These are phyloP conservation scores for Penicillium sp. DNA, from an alignment of 2,329 filamentous ascomycete genomes.

Conservation along the genomic window DNA sequence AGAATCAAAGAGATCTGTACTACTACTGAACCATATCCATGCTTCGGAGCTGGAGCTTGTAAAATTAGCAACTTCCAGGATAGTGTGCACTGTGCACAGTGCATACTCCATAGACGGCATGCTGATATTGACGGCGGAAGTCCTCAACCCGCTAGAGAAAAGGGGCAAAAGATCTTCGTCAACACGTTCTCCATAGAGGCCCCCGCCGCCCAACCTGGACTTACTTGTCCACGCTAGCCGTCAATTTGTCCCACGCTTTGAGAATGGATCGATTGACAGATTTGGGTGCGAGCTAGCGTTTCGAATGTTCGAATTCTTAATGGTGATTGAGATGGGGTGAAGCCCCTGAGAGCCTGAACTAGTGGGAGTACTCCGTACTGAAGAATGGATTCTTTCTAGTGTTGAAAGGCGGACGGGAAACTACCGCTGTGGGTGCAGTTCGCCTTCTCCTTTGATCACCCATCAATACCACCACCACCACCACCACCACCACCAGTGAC, in stretches of 20 bases:
- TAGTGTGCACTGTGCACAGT: too few relatives aligned
- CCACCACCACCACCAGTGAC: background rate
- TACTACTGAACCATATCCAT: too few relatives aligned
- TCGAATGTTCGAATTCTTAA: background rate
- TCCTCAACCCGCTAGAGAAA: background rate
- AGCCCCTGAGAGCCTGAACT: background rate
- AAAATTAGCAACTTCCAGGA: too few relatives aligned
- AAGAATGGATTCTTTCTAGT: too few relatives aligned
- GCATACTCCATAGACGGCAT: background rate
- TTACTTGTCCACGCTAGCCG: background rate
- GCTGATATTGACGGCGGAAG: background rate
- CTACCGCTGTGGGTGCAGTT: background rate
- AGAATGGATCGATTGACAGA: background rate
- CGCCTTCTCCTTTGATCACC: background rate
- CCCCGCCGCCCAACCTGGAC: background rate
- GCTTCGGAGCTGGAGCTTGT: too few relatives aligned
- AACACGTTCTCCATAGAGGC: background rate
- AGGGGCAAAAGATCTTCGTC: conserved; percentile 1
- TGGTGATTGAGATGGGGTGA: background rate
- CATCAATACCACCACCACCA: background rate
- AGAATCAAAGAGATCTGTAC: background rate
- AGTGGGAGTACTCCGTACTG: too few relatives aligned
- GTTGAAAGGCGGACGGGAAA: background rate
- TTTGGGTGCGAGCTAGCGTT: background rate
- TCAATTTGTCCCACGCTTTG: background rate